phyloP scores from a whole-genome alignment of 805 yeast genomes.

The Saccharomyces paradoxus region DNA sequence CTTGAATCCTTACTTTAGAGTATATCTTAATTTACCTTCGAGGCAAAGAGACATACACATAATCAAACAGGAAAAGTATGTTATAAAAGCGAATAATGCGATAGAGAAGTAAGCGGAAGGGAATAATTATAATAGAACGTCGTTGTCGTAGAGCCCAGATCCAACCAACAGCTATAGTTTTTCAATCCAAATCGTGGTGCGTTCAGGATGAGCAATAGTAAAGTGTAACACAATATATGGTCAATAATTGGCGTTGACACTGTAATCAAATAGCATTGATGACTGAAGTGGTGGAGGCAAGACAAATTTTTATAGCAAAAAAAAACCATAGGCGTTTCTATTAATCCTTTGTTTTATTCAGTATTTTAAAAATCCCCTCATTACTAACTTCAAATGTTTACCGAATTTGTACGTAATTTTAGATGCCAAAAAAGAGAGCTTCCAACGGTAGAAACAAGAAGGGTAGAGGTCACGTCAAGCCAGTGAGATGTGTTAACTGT shows the following conservation, averaged over 20 bases:
- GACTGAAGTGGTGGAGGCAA: background rate
- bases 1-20: background rate
- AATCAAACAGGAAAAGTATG: background rate
- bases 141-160: background rate
- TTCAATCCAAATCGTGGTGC: too few species aligned
- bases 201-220: background rate
- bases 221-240: background rate
- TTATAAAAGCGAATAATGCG: background rate
- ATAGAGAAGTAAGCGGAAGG: background rate
- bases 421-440: constrained; percentile 99
- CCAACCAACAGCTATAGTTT: background rate
- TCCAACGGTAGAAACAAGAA: constrained; percentile 99
- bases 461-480: constrained; percentile 99
- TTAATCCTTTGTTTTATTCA: background rate
- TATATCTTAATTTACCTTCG: background rate
- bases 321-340: background rate
- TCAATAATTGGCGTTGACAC: background rate
- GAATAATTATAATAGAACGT: background rate
- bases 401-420: constrained; percentile 13
- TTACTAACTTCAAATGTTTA: background rate
- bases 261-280: background rate
- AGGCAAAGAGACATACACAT: background rate
- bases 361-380: background rate
- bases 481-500: constrained; percentile 99
- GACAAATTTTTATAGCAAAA: background rate